These are phyloP conservation scores for Platanthera guangdongensis DNA, from an alignment of 106 monocot species.

Conservation along the genomic window DNA sequence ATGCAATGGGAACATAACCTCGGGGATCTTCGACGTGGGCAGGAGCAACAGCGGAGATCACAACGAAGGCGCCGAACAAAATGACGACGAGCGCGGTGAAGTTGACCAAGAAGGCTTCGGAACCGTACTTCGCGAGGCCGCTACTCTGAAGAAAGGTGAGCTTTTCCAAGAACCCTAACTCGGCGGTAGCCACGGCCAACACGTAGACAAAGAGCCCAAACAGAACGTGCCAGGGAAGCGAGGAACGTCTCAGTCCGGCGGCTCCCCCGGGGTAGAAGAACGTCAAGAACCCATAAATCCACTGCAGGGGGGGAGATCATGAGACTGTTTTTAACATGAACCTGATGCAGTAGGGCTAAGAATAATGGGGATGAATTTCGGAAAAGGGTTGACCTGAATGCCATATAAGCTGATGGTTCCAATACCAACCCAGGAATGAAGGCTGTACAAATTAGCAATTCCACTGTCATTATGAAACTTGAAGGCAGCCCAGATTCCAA, in stretches of 20 bases:
- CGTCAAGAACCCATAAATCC: conserved; percentile 70
- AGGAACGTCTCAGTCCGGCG: conserved; percentile 11
- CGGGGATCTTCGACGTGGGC: conserved; percentile 18
- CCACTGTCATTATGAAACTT: conserved; percentile 85
- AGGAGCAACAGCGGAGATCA: conserved; percentile 52
- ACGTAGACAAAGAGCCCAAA: conserved; percentile 72
- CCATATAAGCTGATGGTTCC: conserved; percentile 72
- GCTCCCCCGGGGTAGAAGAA: conserved; percentile 70
- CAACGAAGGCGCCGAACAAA: conserved; percentile 58
- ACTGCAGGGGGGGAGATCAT: conserved; percentile 28
- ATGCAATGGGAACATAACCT: conserved; percentile 34
- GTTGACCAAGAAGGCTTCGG: conserved; percentile 87
- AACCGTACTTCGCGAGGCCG: conserved; percentile 57
- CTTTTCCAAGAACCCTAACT: conserved; percentile 83
- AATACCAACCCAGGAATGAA: conserved; percentile 95
- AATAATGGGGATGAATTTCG: not conserved
- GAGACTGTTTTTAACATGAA: not conserved
- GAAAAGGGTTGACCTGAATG: conserved; percentile 47
- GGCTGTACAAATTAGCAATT: conserved; percentile 76
- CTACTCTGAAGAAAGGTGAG: conserved; percentile 76
- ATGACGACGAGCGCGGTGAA: conserved; percentile 75
- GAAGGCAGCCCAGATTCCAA: conserved; percentile 85
- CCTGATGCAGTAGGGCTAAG: too few relatives aligned
- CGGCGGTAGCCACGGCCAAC: conserved; percentile 46
- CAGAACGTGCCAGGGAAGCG: conserved; percentile 77